Percentiles rank a stretch among this genome's conserved stretches.
Evolutionary conservation across 2,329 filamentous ascomycete species (phyloP).

Genomic region (Daldinia sp.): DNA sequence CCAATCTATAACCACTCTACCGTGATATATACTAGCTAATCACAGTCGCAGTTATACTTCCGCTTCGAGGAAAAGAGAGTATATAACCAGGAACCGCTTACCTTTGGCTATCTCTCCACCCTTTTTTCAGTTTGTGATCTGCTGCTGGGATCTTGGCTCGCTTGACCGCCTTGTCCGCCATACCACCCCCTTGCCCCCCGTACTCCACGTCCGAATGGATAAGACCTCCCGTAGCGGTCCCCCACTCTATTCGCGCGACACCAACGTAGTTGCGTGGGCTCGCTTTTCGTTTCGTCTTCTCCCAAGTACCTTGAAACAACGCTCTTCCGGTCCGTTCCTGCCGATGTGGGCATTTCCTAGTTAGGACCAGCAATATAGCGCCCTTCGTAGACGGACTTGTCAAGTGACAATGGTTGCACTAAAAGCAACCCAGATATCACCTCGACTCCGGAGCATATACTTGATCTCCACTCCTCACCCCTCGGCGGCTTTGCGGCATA

Average conservation of each 20-base stretch:
- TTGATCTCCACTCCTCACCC: conserved; percentile 32
- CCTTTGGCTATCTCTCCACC: conserved; percentile 31
- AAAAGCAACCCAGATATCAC: conserved; percentile 30
- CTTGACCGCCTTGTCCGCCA: conserved; percentile 34
- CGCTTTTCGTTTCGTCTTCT: conserved; percentile 28
- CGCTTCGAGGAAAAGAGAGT: conserved; percentile 19
- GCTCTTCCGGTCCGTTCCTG: conserved; percentile 54
- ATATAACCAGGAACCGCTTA: conserved; percentile 25
- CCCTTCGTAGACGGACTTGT: conserved; percentile 38
- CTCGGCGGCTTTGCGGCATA: conserved; percentile 36
- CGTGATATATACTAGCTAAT: conserved; percentile 31
- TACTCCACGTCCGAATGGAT: conserved; percentile 34
- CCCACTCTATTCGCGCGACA: conserved; percentile 31
- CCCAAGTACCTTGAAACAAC: conserved; percentile 38
- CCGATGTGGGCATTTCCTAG: conserved; percentile 51
- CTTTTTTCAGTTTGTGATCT: conserved; percentile 28
- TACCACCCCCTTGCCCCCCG: conserved; percentile 23
- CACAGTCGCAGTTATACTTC: conserved; percentile 23
- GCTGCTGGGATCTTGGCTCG: conserved; percentile 33
- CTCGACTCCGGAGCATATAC: conserved; percentile 25
- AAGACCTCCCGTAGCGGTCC: conserved; percentile 32
- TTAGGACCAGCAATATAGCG: conserved; percentile 43
- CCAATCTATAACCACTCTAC: conserved; percentile 31
- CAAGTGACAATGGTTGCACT: conserved; percentile 45
- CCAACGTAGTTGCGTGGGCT: conserved; percentile 25